These are phyloP conservation scores for Auricularia cornea DNA, from an alignment of 768 basidiomycete species.

Conservation along the genomic window DNA sequence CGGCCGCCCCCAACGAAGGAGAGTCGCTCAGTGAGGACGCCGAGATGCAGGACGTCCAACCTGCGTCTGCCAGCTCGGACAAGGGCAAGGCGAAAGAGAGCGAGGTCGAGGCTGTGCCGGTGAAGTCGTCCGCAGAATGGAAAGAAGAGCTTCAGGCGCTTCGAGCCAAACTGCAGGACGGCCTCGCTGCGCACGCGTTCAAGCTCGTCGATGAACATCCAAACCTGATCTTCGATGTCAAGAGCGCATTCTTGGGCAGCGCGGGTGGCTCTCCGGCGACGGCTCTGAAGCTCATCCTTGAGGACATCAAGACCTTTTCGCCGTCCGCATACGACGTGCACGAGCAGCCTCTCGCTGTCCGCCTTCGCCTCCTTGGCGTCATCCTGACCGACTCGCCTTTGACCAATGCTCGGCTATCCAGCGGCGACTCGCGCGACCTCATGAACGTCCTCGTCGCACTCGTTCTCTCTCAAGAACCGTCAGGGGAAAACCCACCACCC, in stretches of 20 bases:
- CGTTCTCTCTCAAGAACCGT: slow-evolving; percentile 28
- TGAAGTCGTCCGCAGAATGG: slow-evolving; percentile 54
- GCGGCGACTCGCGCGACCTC: slow-evolving; percentile 45
- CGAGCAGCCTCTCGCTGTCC: slow-evolving; percentile 70
- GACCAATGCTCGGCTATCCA: slow-evolving; percentile 35
- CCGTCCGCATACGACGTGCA: slow-evolving; percentile 55
- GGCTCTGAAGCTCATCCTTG: slow-evolving; percentile 64
- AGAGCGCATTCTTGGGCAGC: slow-evolving; percentile 67
- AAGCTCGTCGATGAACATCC: slow-evolving; percentile 79
- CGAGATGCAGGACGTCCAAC: slow-evolving; percentile 19
- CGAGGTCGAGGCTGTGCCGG: slow-evolving; percentile 13
- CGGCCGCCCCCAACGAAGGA: slow-evolving; percentile 4
- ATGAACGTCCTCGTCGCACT: slow-evolving; percentile 64
- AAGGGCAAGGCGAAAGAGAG: slow-evolving; percentile 19
- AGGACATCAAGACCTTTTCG: slow-evolving; percentile 66
- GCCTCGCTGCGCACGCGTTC: slow-evolving; percentile 62
- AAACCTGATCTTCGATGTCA: slow-evolving; percentile 82
- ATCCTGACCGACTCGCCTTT: slow-evolving; percentile 69
- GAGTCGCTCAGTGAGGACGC: slow-evolving; percentile 14
- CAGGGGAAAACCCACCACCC: not conserved
- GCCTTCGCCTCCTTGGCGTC: slow-evolving; percentile 79
- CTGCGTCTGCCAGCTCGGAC: slow-evolving; percentile 17
- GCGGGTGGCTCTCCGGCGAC: slow-evolving; percentile 45
- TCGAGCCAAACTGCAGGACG: slow-evolving; percentile 56
- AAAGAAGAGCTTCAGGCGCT: slow-evolving; percentile 54